Conservation (phyloP, 306 rosid species). For the Fragaria vesca region DNA sequence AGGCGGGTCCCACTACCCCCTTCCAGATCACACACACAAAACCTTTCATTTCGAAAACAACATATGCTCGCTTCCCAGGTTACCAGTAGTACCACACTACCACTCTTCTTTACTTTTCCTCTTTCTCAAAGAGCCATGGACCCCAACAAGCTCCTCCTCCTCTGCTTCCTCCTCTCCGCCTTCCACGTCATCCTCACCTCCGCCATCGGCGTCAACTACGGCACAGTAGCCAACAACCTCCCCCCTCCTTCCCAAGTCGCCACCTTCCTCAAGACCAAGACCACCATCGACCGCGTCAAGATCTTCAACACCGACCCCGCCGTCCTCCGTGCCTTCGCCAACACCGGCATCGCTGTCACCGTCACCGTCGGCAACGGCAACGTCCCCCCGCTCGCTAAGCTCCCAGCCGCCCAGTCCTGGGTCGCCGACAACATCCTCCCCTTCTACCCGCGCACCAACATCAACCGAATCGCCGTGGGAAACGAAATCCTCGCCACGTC, state of each 20-base stretch:
- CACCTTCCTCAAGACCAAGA: conserved; percentile 65
- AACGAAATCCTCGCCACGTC: conserved; percentile 87
- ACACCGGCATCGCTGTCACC: conserved; percentile 58
- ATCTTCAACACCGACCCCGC: conserved; percentile 70
- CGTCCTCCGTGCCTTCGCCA: conserved; percentile 63
- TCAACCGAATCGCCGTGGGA: conserved; percentile 71
- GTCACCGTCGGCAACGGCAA: conserved; percentile 60
- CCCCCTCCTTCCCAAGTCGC: conserved; percentile 64
- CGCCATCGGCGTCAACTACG: conserved; percentile 83
- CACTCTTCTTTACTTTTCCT: not conserved
- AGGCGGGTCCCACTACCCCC: not conserved
- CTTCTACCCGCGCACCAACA: conserved; percentile 47
- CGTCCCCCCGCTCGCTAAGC: conserved; percentile 56
- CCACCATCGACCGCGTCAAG: conserved; percentile 66
- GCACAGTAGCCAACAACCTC: conserved; percentile 78
- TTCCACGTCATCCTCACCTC: conserved; percentile 17
- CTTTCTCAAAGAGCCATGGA: conserved; percentile 42
- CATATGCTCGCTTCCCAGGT: not conserved
- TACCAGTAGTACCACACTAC: not conserved
- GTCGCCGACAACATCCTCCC: conserved; percentile 56
- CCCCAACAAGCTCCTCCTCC: not conserved
- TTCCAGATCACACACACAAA: not conserved
- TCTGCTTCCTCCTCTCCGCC: conserved; percentile 12
- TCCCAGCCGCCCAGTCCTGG: conserved; percentile 65
- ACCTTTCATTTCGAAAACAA: not conserved